Base-by-base conservation (phyloP, 2,329 filamentous ascomycete genomes). In the Trichoderma koningiopsis region DNA sequence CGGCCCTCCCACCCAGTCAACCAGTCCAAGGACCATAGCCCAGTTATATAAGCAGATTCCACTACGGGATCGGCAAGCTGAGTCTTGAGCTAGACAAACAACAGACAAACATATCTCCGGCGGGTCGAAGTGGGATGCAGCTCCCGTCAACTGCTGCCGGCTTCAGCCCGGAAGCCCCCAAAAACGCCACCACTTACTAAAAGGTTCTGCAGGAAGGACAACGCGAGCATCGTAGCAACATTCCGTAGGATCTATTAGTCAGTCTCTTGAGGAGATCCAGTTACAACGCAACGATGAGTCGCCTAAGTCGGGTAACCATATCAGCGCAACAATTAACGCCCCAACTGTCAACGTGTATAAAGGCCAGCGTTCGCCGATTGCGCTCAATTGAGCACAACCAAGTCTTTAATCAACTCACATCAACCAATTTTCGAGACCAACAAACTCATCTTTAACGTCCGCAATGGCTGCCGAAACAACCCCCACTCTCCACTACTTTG, bases 401-500 rank as follows among this genome's bases (percentile, higher is more conserved):
- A 37, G 33, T 31, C 49, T 33, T 35, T 13, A 31, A 33, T 13
- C 31, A 43, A n/a, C 31, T 35, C 37, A 16, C 62, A 35, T 2
- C 3, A 13, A n/a, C 0, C 2, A 5, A 13, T 3, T 24, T n/a
- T n/a, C 14, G n/a, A n/a, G 8, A 22, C 6, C 35, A 57, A 22
- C 24, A 19, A 22, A 22, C 27, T 29, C 31, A n/a, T 57, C 27
- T 5, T 10, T 19, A 35, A 35, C 4, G 22, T 24, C 19, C 14
- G 52, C 22, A 52, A 68, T 68, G 64, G 56, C 64, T 27, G 10
- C 40, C 11, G 24, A 60, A 53, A 4, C 64, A 31, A 60, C 40
- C 19, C 55, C 64, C 10, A 57, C 53, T 7, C 64, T 68, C 3
- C 64, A 68, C 53, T 68, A 68, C 40, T 56, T 68, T 14, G 56